A percentile compares a stretch with the other conserved stretches of the same genome.
These are phyloP conservation scores for Rhododendron simsii DNA, from an alignment of 148 eudicot species.

Conservation along the genomic window DNA sequence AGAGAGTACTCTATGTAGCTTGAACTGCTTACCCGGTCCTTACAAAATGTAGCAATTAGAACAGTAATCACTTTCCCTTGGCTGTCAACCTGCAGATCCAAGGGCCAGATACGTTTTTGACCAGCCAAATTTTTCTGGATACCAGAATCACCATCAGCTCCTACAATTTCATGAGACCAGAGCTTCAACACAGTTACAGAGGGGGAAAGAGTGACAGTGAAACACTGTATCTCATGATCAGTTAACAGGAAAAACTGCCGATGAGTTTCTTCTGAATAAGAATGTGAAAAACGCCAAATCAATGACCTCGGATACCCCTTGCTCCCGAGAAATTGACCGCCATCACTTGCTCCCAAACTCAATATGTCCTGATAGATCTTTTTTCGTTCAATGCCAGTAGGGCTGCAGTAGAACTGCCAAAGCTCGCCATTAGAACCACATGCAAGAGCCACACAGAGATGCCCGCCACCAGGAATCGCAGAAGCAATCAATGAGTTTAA, in stretches of 20 bases:
- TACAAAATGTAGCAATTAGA: conserved; percentile 83
- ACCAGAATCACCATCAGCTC: conserved; percentile 79
- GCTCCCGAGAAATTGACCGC: conserved; percentile 28
- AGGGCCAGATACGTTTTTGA: conserved; percentile 88
- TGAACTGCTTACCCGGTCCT: conserved; percentile 80
- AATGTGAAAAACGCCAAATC: conserved; percentile 54
- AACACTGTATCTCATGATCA: conserved; percentile 82
- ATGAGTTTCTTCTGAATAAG: conserved; percentile 27
- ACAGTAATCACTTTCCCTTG: conserved; percentile 75
- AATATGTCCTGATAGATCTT: conserved; percentile 26
- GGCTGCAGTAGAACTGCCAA: conserved; percentile 72
- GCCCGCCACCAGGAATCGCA: conserved; percentile 37
- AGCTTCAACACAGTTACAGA: conserved; percentile 48
- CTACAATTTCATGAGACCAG: conserved; percentile 87
- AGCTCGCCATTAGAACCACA: conserved; percentile 71
- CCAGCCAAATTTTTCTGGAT: conserved; percentile 93
- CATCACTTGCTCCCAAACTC: conserved; percentile 29
- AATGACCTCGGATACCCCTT: conserved; percentile 85
- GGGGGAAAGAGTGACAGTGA: conserved; percentile 40
- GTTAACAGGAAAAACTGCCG: conserved; percentile 78
- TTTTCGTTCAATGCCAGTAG: conserved; percentile 48
- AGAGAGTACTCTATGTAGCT: conserved; percentile 91
- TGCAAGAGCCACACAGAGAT: conserved; percentile 70
- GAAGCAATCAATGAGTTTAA: conserved; percentile 78
- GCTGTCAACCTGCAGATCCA: conserved; percentile 77